Evolutionary conservation across 2,329 filamentous ascomycete species (phyloP), one percentile per base, ranked within the genome.

Genomic region (Pseudocercospora crystallina): DNA sequence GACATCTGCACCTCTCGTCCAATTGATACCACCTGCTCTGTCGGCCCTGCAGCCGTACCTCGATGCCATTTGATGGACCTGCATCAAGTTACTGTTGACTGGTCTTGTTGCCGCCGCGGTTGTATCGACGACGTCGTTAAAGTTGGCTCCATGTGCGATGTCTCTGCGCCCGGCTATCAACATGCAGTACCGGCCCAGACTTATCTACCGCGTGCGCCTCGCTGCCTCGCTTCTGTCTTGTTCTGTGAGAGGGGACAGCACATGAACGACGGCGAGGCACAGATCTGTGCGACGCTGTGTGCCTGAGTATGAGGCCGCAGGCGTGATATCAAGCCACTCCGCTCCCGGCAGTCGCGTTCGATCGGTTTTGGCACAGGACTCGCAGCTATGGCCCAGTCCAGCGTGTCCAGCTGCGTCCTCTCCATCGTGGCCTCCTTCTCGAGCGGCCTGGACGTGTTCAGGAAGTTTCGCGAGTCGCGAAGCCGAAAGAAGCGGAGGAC

Each of bases 391-490:
- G 43, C 51, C 11, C 48, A 53, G 29, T 33, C 57, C 11, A 53
- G 47, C 32, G 57, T 57, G 20, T 59, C 57, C 2, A 57, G 51
- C 37, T 53, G 61, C 34, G 71, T 76, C 13, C 60, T 67, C 13
- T 69, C 70, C 31, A 71, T 76, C 47, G 69, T 76, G 31, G 68
- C 70, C 35, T 73, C 74, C 5, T 76, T 76, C 57, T 65, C 71
- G 33, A 71, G 70, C 56, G 73, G 73, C 20, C 62, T 76, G 30
- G 71, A 76, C 55, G 69, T 76, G 13, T 73, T 76, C 63, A 74
- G 70, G 56, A 65, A 69, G 49, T 59, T 75, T 32, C 65, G 69
- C 12, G 67, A 71, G 47, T 60, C 51, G 54, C 47, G 55, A 15
- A 43, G 32, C 31, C 50, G 43, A 29, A 50, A 47, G 36, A 59